Conservation (phyloP, 2,329 filamentous ascomycete species). For the Epichloe brachyelytri region DNA sequence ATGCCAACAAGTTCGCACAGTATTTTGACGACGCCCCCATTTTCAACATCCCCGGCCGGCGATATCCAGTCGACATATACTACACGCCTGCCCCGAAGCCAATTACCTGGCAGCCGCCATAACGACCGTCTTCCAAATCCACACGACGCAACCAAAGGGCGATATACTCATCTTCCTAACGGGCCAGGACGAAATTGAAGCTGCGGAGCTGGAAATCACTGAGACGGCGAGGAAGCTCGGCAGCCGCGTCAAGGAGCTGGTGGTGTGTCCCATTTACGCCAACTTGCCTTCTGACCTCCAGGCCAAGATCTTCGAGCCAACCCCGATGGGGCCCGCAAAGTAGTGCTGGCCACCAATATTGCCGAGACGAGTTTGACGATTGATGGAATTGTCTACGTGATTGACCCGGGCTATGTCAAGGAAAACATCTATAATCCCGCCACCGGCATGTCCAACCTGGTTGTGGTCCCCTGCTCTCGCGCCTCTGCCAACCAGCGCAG, state of each 20-base stretch:
- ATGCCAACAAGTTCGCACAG: slow-evolving; percentile 79
- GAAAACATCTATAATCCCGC: slow-evolving; percentile 87
- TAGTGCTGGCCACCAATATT: slow-evolving; percentile 92
- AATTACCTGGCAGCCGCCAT: slow-evolving; percentile 88
- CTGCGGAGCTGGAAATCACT: slow-evolving; percentile 68
- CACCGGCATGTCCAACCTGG: slow-evolving; percentile 83
- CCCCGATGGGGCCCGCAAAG: slow-evolving; percentile 71
- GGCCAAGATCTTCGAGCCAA: slow-evolving; percentile 87
- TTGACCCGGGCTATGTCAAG: slow-evolving; percentile 90
- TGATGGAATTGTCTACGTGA: slow-evolving; percentile 90
- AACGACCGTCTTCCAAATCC: slow-evolving; percentile 90
- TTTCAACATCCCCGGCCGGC: slow-evolving; percentile 83
- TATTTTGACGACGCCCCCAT: slow-evolving; percentile 92
- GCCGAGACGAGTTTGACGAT: slow-evolving; percentile 94
- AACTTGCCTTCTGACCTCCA: slow-evolving; percentile 86
- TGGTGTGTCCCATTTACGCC: slow-evolving; percentile 88
- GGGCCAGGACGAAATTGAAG: slow-evolving; percentile 91
- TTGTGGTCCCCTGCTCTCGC: slow-evolving; percentile 81
- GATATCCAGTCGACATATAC: slow-evolving; percentile 82
- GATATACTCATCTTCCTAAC: slow-evolving; percentile 93
- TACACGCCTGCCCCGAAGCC: slow-evolving; percentile 80
- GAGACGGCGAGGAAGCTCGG: slow-evolving; percentile 83
- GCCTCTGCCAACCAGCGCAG: slow-evolving; percentile 89
- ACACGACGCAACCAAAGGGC: slow-evolving; percentile 70
- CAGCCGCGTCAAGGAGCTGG: slow-evolving; percentile 68